Conservation (phyloP, 2,329 filamentous ascomycete genomes). For the Cephalotrichum gorgonifer region DNA sequence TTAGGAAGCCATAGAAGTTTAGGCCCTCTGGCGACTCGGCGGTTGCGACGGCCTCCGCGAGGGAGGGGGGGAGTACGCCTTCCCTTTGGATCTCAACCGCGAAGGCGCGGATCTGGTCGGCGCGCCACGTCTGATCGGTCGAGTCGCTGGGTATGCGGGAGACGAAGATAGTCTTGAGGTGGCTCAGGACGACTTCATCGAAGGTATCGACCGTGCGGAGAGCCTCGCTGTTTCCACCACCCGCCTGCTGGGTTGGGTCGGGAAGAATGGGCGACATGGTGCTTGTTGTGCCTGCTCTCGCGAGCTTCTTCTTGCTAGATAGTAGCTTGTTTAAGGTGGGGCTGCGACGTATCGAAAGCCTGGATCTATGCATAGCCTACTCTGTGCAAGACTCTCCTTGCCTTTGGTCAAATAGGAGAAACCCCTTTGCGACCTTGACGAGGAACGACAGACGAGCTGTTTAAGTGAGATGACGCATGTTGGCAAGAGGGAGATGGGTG, state of each 20-base stretch:
- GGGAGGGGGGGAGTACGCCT: conserved; percentile 11
- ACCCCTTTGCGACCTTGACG: no score
- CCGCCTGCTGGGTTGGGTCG: conserved; percentile 29
- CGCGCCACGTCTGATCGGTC: conserved; percentile 30
- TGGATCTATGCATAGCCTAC: no score
- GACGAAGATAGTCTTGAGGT: conserved; percentile 36
- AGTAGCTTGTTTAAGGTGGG: background rate
- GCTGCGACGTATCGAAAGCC: background rate
- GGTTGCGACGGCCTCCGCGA: conserved; percentile 7
- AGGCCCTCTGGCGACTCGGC: conserved; percentile 21
- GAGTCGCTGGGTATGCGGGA: conserved; percentile 24
- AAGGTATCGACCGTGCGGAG: conserved; percentile 29
- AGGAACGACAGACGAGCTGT: no score
- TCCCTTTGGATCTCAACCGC: conserved; percentile 34
- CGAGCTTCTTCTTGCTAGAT: background rate
- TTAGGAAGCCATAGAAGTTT: conserved; percentile 37
- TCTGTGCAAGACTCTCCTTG: no score
- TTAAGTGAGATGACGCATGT: no score
- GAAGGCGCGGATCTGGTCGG: conserved; percentile 33
- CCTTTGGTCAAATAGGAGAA: no score
- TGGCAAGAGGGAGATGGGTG: background rate
- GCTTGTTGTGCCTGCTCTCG: background rate
- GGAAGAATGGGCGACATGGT: conserved; percentile 4
- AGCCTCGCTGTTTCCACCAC: conserved; percentile 34
- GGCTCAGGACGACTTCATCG: conserved; percentile 25